Conservation (phyloP, 2,329 filamentous ascomycete species). For the Dissoconium aciculare region DNA sequence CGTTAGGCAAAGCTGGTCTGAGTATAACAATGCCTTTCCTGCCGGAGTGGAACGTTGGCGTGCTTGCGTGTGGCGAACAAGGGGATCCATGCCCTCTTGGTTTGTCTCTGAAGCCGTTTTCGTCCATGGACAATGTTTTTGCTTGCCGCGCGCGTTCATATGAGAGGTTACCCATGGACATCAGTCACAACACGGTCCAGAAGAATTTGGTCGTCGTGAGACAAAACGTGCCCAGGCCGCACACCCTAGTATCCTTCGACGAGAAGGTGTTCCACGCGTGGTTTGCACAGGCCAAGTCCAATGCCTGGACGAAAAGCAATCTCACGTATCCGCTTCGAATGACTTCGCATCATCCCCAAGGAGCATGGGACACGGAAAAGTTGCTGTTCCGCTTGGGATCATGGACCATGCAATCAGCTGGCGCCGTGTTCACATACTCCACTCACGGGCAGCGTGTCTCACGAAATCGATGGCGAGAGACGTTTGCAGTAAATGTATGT, state of each 20-base stretch:
- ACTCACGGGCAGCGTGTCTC: too few species aligned
- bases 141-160: background rate
- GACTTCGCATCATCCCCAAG: background rate
- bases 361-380: background rate
- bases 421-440: background rate
- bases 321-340: background rate
- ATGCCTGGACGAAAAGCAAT: background rate
- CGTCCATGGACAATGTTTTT: background rate
- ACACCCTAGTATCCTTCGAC: background rate
- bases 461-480: too few species aligned
- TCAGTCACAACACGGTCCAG: background rate
- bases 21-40: background rate
- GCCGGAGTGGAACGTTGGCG: background rate
- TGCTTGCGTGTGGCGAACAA: background rate
- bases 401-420: too few species aligned
- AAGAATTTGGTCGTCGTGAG: background rate
- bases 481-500: background rate
- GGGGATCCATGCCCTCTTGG: background rate
- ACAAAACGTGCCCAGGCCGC: background rate
- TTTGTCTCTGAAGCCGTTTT: background rate
- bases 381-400: too few species aligned
- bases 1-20: background rate
- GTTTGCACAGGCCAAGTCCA: background rate
- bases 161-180: background rate
- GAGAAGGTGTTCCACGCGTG: background rate